Evolutionary conservation across 257 asterid species (phyloP).

Genomic region (Avicennia marina): DNA sequence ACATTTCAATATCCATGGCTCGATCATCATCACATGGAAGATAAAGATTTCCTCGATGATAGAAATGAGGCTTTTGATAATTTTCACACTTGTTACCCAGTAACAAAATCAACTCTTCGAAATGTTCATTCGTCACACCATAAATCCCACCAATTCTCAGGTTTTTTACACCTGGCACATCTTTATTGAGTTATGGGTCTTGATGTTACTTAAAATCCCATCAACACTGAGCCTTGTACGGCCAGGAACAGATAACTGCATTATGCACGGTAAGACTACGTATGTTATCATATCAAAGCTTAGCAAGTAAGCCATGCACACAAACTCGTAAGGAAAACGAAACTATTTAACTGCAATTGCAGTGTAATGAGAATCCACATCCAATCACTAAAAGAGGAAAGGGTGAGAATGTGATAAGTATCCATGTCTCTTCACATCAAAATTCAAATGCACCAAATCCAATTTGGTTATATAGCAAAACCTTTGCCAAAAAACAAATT

Average conservation of each 20-base stretch:
- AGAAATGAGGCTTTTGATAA: constrained; percentile 50
- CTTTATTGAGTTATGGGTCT: constrained; percentile 39
- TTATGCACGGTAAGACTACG: no score
- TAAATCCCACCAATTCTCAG: constrained; percentile 68
- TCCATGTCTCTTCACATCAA: no score
- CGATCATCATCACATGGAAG: constrained; percentile 66
- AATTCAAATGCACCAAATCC: no score
- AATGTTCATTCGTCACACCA: constrained; percentile 53
- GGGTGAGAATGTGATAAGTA: no score
- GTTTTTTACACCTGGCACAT: constrained; percentile 42
- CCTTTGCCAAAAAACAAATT: no score
- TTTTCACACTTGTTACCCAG: constrained; percentile 33
- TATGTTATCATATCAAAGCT: not conserved
- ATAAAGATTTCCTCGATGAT: constrained; percentile 45
- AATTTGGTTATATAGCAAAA: no score
- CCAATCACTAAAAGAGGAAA: no score
- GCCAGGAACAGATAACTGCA: constrained; percentile 78
- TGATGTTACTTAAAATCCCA: constrained; percentile 45
- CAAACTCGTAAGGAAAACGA: not conserved
- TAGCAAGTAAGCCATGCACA: not conserved
- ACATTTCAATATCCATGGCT: constrained; percentile 65
- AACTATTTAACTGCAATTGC: no score
- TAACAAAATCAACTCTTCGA: constrained; percentile 41
- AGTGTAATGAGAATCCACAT: no score
- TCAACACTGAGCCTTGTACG: constrained; percentile 70